phyloP scores from a whole-genome alignment of 1,284 basidiomycete species.

The Ustilago vetiveriae region DNA sequence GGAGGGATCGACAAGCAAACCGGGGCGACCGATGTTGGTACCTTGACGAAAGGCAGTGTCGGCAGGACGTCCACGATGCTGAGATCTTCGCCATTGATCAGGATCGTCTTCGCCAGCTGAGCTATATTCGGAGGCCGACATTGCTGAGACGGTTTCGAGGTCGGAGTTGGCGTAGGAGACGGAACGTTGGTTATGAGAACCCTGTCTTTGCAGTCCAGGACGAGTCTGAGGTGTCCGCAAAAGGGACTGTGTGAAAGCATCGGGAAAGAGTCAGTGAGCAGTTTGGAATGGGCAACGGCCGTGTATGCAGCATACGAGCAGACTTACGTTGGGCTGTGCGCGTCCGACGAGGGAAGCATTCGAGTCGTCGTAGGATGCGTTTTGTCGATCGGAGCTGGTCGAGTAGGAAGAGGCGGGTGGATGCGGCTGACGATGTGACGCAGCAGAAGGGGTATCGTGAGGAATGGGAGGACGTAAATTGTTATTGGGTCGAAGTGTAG shows the following conservation, averaged over 20 bases:
- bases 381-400: constrained; percentile 13
- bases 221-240: constrained; percentile 30
- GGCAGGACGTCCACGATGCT: constrained; percentile 19
- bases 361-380: constrained; percentile 25
- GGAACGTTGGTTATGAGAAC: constrained; percentile 41
- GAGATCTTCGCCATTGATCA: constrained; percentile 28
- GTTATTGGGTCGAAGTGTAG: constrained; percentile 26
- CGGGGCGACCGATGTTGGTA: constrained; percentile 23
- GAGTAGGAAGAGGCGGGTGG: constrained; percentile 24
- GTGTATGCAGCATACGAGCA: background rate
- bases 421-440: constrained; percentile 20
- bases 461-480: constrained; percentile 25
- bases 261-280: too few species aligned
- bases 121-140: constrained; percentile 57
- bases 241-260: background rate
- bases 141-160: constrained; percentile 49
- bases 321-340: constrained; percentile 29
- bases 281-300: background rate
- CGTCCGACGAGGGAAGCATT: constrained; percentile 31
- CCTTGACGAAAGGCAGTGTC: constrained; percentile 35
- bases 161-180: constrained; percentile 57
- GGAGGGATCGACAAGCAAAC: constrained; percentile 33
- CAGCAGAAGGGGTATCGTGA: constrained; percentile 16
- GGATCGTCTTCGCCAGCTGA: constrained; percentile 51
- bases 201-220: constrained; percentile 27